These are phyloP conservation scores for Capsella bursapastoris DNA, from an alignment of 345 rosid genomes.

Conservation along the genomic window DNA sequence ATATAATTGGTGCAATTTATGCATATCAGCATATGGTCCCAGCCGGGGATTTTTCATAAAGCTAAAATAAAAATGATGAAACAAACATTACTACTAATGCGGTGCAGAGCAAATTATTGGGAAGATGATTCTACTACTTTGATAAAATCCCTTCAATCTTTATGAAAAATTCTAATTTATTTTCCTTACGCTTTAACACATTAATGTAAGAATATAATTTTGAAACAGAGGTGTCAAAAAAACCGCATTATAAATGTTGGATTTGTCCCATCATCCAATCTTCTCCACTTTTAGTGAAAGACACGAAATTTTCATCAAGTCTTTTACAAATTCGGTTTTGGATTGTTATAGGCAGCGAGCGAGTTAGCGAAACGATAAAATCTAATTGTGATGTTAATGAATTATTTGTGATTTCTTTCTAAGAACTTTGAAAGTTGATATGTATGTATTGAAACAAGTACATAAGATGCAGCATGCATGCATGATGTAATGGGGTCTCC, in stretches of 20 bases:
- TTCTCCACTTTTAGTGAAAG: slow-evolving; percentile 24
- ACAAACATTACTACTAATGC: slow-evolving; percentile 18
- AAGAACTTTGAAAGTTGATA: not conserved
- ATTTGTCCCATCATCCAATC: slow-evolving; percentile 30
- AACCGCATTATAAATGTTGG: slow-evolving; percentile 21
- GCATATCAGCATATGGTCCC: slow-evolving; percentile 26
- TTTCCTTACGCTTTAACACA: not conserved
- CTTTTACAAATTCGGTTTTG: not conserved
- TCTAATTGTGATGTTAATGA: slow-evolving; percentile 19
- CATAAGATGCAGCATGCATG: slow-evolving; percentile 18
- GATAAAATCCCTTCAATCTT: not conserved
- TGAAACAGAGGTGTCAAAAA: slow-evolving; percentile 15
- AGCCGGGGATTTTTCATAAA: not conserved
- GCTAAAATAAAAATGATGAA: not conserved
- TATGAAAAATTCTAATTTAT: not conserved
- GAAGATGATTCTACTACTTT: slow-evolving; percentile 30
- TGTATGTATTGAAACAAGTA: slow-evolving; percentile 10
- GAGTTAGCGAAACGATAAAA: not conserved
- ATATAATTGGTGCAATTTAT: slow-evolving; percentile 21
- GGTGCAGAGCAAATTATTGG: slow-evolving; percentile 19
- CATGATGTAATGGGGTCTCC: slow-evolving; percentile 33
- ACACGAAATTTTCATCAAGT: not conserved
- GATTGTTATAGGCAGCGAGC: not conserved
- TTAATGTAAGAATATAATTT: slow-evolving; percentile 18
- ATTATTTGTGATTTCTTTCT: not conserved